phyloP scores from a whole-genome alignment of 371 early-diverging fungal species.

The Mortierella sp. region DNA sequence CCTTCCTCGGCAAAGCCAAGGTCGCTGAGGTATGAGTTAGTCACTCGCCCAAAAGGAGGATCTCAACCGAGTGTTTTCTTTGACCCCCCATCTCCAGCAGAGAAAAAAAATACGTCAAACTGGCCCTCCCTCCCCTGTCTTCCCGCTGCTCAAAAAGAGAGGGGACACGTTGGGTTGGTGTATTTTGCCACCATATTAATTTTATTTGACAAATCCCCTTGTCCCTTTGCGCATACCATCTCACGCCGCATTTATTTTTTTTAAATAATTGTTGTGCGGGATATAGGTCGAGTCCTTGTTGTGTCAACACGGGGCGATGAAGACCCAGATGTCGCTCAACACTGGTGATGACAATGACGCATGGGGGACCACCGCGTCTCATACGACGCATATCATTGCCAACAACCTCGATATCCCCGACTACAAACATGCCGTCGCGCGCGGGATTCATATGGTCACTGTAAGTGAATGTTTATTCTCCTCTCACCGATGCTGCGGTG shows the following conservation, averaged over 20 bases:
- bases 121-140: too few relatives aligned
- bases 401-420: slow-evolving; percentile 47
- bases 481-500: background rate
- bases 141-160: too few relatives aligned
- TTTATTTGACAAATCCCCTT: background rate
- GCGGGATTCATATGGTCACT: slow-evolving; percentile 48
- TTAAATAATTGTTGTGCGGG: background rate
- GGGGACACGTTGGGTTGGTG: background rate
- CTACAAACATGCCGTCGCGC: slow-evolving; percentile 40
- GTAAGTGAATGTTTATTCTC: slow-evolving; percentile 9
- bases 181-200: background rate
- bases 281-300: slow-evolving; percentile 26
- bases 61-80: too few relatives aligned
- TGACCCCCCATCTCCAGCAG: too few relatives aligned
- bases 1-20: slow-evolving; percentile 30
- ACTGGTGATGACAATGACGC: background rate
- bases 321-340: slow-evolving; percentile 3
- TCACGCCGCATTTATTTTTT: slow-evolving; percentile 19
- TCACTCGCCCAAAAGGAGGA: background rate
- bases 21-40: slow-evolving; percentile 22
- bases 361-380: background rate
- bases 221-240: too few relatives aligned
- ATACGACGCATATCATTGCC: slow-evolving; percentile 51
- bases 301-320: slow-evolving; percentile 31
- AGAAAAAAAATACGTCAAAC: too few relatives aligned